Evolutionary conservation across 805 yeast species (phyloP), one percentile per base, ranked within the genome.

Genomic region (Yarrowia keelungensis): DNA sequence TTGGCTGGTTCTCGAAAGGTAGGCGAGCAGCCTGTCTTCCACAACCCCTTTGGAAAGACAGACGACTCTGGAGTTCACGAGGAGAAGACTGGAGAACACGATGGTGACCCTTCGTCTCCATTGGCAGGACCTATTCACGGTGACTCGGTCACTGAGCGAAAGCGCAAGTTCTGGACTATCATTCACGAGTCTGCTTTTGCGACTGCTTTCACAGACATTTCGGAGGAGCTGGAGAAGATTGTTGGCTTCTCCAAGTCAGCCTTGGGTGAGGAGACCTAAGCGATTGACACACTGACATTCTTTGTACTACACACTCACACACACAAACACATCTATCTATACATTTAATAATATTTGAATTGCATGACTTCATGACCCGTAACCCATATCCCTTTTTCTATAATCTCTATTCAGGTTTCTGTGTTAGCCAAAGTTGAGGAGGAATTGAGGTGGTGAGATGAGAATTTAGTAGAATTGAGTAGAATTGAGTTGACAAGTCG

Each of bases 141-240:
- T 5, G 68, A 65, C 19, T 36, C 45, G 12, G 56, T 62, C 15
- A n/a, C 45, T 14, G 67, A 62, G 15, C 43, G 67, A 14, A 71
- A 71, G 22, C 45, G 64, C 77, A 76, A 71, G 69, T 80, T 82
- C 70, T 83, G 86, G 86, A 79, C 79, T 10, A 81, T 80, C 56
- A 79, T 84, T 38, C 86, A 84, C 71, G 84, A 83, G 11, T 78
- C 83, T 76, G 85, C 85, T 0, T 83, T 83, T 72, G 79, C 85
- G 1, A 79, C 82, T 62, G 82, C 86, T 0, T 82, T 82, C 70
- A 83, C 85, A 0, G 79, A 79, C 22, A 79, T 83, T n/a, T 77
- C 85, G 0, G 80, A 79, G 65, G 82, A 80, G 50, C 71, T 83
- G 54, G 82, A 83, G 64, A 75, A 75, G 47, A 71, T 83, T 12